Conservation (phyloP, 495 filamentous ascomycete genomes). For the Penicillium manginii region DNA sequence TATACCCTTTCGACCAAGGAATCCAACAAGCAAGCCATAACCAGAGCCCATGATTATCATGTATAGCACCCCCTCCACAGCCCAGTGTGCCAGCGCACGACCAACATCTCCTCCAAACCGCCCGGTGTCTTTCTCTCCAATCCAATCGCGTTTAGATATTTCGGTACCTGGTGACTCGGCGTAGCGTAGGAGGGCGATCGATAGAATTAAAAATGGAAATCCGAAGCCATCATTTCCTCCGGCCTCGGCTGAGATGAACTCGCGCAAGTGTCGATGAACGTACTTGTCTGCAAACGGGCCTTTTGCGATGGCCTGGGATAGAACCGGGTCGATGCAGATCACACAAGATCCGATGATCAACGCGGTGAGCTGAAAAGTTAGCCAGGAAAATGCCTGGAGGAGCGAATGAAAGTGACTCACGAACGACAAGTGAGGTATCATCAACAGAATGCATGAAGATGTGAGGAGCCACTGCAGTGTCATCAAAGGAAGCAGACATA, state of each 20-base stretch:
- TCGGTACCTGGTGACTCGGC: conserved; percentile 38
- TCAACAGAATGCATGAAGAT: conserved; percentile 40
- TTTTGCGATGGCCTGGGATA: conserved; percentile 65
- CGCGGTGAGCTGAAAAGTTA: conserved; percentile 47
- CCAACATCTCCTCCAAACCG: conserved; percentile 38
- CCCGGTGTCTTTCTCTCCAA: conserved; percentile 35
- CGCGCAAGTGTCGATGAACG: conserved; percentile 57
- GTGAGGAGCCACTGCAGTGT: conserved; percentile 41
- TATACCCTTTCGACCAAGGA: conserved; percentile 34
- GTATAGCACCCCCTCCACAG: conserved; percentile 42
- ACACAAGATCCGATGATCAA: conserved; percentile 65
- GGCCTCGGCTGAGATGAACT: conserved; percentile 65
- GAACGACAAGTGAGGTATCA: conserved; percentile 37
- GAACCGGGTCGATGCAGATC: conserved; percentile 63
- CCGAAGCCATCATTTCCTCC: conserved; percentile 66
- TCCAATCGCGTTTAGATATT: conserved; percentile 27
- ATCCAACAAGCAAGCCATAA: conserved; percentile 40
- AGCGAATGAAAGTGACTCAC: conserved; percentile 20
- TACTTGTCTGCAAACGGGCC: conserved; percentile 65
- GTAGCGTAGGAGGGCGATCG: conserved; percentile 57
- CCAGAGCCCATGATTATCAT: conserved; percentile 45
- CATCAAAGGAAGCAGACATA: conserved; percentile 46
- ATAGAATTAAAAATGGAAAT: conserved; percentile 62
- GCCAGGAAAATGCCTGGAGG: neutral
- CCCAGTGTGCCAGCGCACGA: conserved; percentile 43